These are phyloP conservation scores for Psilocybe azurescens DNA, from an alignment of 768 basidiomycete genomes.

Conservation along the genomic window DNA sequence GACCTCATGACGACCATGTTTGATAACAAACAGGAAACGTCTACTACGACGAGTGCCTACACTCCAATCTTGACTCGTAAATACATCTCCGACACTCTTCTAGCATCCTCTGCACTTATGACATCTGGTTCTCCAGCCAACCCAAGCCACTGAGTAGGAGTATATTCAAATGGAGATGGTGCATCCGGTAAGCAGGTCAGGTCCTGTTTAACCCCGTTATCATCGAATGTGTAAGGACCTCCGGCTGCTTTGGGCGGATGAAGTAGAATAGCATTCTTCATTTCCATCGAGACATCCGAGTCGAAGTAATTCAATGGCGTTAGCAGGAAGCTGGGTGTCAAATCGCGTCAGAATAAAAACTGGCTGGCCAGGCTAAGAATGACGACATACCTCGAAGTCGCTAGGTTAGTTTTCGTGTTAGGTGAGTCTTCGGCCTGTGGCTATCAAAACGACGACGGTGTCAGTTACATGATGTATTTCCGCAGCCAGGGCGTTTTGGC, in stretches of 20 bases:
- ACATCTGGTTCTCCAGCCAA: slow-evolving; percentile 1
- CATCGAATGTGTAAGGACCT: slow-evolving; percentile 47
- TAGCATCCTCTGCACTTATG: slow-evolving; percentile 9
- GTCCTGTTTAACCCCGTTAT: slow-evolving; percentile 54
- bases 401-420: slow-evolving; percentile 60
- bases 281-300: slow-evolving; percentile 63
- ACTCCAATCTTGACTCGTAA: slow-evolving; percentile 18
- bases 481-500: too few species aligned
- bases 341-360: not conserved
- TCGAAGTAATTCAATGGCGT: slow-evolving; percentile 73
- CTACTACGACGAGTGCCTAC: not conserved
- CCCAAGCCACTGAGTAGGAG: slow-evolving; percentile 6
- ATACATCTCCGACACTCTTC: slow-evolving; percentile 20
- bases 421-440: slow-evolving; percentile 71
- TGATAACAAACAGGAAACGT: not conserved
- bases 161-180: slow-evolving; percentile 29
- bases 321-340: slow-evolving; percentile 51
- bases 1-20: not conserved
- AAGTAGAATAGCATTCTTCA: slow-evolving; percentile 56
- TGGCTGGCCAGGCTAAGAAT: not conserved
- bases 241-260: slow-evolving; percentile 42
- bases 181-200: slow-evolving; percentile 29
- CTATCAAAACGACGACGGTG: slow-evolving; percentile 26
- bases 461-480: too few species aligned
- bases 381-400: slow-evolving; percentile 51